Conservation (phyloP, 2,329 filamentous ascomycete genomes). For the Aspergillus sp. region DNA sequence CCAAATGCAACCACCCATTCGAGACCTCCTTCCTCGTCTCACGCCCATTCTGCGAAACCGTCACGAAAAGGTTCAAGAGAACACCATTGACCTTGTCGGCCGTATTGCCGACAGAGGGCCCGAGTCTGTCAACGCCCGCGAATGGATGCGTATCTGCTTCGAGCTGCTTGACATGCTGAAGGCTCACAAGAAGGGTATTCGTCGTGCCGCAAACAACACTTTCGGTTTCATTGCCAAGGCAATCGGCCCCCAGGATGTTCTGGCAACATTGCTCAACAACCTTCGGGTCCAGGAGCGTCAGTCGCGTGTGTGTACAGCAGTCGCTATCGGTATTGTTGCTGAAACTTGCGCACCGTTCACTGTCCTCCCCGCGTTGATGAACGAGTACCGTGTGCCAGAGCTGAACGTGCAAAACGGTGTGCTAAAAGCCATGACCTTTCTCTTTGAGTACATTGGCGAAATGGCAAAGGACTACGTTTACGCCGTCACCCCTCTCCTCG, state of each 20-base stretch:
- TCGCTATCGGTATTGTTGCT: constrained; percentile 96
- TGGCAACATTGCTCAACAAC: constrained; percentile 95
- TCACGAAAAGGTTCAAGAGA: constrained; percentile 98
- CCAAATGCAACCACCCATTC: constrained; percentile 97
- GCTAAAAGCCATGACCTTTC: constrained; percentile 91
- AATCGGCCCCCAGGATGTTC: constrained; percentile 94
- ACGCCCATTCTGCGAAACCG: constrained; percentile 98
- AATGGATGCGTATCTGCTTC: constrained; percentile 99
- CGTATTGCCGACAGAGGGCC: constrained; percentile 97
- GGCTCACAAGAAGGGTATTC: constrained; percentile 98
- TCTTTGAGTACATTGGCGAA: constrained; percentile 99
- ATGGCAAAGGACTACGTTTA: constrained; percentile 99
- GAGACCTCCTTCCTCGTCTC: constrained; percentile 87
- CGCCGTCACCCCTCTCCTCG: constrained; percentile 89
- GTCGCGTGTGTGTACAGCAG: constrained; percentile 95
- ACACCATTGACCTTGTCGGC: constrained; percentile 96
- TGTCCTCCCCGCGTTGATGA: constrained; percentile 97
- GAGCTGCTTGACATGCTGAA: constrained; percentile 99
- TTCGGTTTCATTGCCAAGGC: constrained; percentile 99
- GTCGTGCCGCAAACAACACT: constrained; percentile 97
- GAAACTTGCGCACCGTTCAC: constrained; percentile 98
- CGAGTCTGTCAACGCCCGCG: constrained; percentile 91
- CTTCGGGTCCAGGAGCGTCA: constrained; percentile 95
- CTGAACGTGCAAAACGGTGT: constrained; percentile 99
- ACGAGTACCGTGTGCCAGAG: constrained; percentile 97